Evolutionary conservation across 2,329 filamentous ascomycete species (phyloP).

Genomic region (Penicillium vulpinum): DNA sequence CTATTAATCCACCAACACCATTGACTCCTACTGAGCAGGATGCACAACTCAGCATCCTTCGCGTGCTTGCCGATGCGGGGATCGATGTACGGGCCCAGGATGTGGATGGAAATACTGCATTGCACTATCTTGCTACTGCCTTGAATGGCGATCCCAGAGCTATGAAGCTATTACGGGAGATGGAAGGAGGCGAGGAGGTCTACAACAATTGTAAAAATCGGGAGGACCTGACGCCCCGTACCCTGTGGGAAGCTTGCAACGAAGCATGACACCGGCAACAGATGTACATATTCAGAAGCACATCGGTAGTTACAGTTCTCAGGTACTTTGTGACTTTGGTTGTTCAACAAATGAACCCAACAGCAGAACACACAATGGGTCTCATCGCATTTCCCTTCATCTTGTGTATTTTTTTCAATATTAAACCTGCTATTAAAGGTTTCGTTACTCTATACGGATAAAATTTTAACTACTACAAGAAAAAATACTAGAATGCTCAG

Average conservation of each 20-base stretch:
- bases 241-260: not conserved
- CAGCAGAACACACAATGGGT: no score
- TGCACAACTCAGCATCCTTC: not conserved
- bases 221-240: not conserved
- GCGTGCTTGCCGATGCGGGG: not conserved
- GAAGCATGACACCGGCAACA: not conserved
- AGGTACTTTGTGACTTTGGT: no score
- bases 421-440: no score
- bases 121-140: conserved; percentile 15
- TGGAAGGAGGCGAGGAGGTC: not conserved
- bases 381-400: no score
- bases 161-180: not conserved
- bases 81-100: conserved; percentile 12
- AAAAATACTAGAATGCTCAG: no score
- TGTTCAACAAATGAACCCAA: no score
- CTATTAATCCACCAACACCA: not conserved
- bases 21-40: not conserved
- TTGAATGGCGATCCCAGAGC: conserved; percentile 4
- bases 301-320: no score
- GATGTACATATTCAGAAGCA: no score
- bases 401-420: no score
- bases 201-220: not conserved
- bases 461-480: no score
- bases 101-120: conserved; percentile 16
- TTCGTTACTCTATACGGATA: no score